Percentiles rank a stretch among this genome's conserved stretches.
Evolutionary conservation across 306 rosid genomes (phyloP).

Genomic region (Corylus avellana): DNA sequence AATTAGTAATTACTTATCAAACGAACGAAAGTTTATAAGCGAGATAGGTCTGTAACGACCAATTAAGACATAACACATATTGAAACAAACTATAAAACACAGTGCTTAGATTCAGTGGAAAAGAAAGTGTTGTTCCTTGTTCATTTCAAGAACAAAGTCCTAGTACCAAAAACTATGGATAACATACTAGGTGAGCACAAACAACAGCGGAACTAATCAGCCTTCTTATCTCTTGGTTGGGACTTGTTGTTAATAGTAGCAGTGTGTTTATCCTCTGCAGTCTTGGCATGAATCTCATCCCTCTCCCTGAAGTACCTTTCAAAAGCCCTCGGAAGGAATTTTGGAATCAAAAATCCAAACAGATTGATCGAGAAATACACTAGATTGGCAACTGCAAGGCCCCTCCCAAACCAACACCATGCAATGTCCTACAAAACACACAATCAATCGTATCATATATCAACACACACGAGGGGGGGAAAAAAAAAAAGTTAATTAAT

Average conservation of each 20-base stretch:
- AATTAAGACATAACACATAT: background rate
- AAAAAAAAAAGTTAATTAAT: background rate
- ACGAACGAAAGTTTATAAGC: too few species aligned
- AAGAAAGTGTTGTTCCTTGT: background rate
- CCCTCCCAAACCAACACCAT: constrained; percentile 85
- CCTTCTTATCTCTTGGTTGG: constrained; percentile 34
- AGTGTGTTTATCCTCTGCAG: constrained; percentile 58
- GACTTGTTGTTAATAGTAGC: constrained; percentile 19
- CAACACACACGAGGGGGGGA: too few species aligned
- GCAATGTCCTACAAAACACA: constrained; percentile 49
- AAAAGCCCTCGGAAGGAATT: constrained; percentile 80
- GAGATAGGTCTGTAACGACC: too few species aligned
- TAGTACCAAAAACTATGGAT: background rate
- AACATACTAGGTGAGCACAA: background rate
- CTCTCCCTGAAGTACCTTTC: constrained; percentile 65
- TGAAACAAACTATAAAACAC: background rate
- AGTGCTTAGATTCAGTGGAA: background rate
- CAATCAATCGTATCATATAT: background rate
- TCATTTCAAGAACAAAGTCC: background rate
- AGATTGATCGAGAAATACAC: constrained; percentile 61
- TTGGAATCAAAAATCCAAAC: constrained; percentile 68
- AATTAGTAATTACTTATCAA: too few species aligned
- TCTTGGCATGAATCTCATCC: constrained; percentile 55
- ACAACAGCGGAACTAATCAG: constrained; percentile 19
- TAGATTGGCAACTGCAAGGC: constrained; percentile 53